These are phyloP conservation scores for Daedaleopsis nitida DNA, from an alignment of 768 basidiomycete genomes.

Conservation along the genomic window DNA sequence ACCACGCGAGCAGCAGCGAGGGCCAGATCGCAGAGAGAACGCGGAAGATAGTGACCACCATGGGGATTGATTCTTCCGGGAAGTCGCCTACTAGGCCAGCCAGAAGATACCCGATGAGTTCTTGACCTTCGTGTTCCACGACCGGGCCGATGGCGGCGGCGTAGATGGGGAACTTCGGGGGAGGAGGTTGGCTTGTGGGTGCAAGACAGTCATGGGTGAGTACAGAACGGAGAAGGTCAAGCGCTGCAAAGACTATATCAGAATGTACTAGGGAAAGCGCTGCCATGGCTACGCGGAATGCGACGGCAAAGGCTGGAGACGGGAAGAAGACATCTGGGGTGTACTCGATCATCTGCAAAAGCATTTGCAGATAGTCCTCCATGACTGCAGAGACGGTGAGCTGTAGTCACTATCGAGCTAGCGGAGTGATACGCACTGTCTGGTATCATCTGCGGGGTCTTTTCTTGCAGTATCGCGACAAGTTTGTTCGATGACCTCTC, in stretches of 20 bases:
- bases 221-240: slow-evolving; percentile 79
- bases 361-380: slow-evolving; percentile 90
- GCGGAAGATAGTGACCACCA: slow-evolving; percentile 78
- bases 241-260: slow-evolving; percentile 77
- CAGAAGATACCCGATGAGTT: slow-evolving; percentile 69
- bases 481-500: slow-evolving; percentile 78
- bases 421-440: slow-evolving; percentile 64
- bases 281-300: slow-evolving; percentile 75
- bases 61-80: slow-evolving; percentile 78
- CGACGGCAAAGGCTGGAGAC: slow-evolving; percentile 74
- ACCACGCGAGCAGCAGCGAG: slow-evolving; percentile 67
- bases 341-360: slow-evolving; percentile 65
- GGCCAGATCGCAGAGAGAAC: slow-evolving; percentile 69
- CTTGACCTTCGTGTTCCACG: slow-evolving; percentile 71
- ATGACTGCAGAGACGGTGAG: slow-evolving; percentile 58
- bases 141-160: slow-evolving; percentile 60
- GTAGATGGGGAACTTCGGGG: slow-evolving; percentile 65
- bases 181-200: slow-evolving; percentile 41
- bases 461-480: slow-evolving; percentile 64
- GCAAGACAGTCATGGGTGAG: slow-evolving; percentile 74
- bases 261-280: slow-evolving; percentile 82
- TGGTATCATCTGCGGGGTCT: slow-evolving; percentile 73
- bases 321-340: slow-evolving; percentile 79
- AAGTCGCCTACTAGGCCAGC: slow-evolving; percentile 84
- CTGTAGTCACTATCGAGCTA: background rate